Conservation (phyloP, 164 flowering plant genomes). For the Stephania cephalantha region DNA sequence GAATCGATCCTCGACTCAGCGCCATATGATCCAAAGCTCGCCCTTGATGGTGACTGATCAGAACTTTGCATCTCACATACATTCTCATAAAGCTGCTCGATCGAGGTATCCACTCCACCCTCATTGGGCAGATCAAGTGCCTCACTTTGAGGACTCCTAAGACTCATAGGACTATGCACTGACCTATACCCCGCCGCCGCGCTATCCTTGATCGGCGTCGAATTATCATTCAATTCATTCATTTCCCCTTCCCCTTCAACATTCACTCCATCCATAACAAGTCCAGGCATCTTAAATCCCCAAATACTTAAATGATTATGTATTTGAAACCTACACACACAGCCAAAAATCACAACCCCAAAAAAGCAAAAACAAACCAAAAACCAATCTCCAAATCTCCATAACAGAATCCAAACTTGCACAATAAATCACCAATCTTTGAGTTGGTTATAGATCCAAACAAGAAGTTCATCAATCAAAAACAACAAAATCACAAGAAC, state of each 20-base stretch:
- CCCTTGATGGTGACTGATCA: conserved; percentile 70
- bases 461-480: neutral
- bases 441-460: conserved; percentile 4
- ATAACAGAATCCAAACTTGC: neutral
- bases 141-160: conserved; percentile 27
- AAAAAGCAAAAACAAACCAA: neutral
- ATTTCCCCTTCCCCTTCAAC: conserved; percentile 33
- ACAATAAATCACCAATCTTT: neutral
- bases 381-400: neutral
- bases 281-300: conserved; percentile 57
- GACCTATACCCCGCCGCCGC: conserved; percentile 20
- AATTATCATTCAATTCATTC: conserved; percentile 36
- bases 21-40: conserved; percentile 67
- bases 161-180: conserved; percentile 29
- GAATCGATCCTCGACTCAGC: conserved; percentile 85
- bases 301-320: conserved; percentile 8
- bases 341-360: neutral
- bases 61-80: conserved; percentile 89
- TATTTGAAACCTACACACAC: conserved; percentile 24
- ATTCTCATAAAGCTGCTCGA: conserved; percentile 72
- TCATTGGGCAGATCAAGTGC: conserved; percentile 24
- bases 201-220: conserved; percentile 35
- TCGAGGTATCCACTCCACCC: conserved; percentile 53
- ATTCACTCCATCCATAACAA: conserved; percentile 46
- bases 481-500: neutral